Conservation (phyloP, 176 grass and related monocot genomes). For the Oryza nivara region DNA sequence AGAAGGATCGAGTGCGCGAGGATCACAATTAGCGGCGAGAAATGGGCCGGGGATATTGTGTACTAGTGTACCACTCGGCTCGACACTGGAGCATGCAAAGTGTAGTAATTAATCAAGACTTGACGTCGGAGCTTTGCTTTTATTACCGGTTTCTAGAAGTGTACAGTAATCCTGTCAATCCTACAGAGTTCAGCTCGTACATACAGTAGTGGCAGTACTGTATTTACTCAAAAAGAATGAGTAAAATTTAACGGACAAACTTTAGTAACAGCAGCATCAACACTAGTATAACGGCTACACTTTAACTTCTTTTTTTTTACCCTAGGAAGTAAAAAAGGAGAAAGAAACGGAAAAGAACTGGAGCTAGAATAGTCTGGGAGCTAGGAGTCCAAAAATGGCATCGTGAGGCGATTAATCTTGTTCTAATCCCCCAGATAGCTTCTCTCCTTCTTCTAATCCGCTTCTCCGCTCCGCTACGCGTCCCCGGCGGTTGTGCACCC, state of each 20-base stretch:
- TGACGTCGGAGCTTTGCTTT: constrained; percentile 28
- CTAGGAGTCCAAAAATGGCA: constrained; percentile 15
- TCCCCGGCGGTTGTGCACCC: constrained; percentile 8
- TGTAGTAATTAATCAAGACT: constrained; percentile 21
- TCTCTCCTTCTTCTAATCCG: constrained; percentile 57
- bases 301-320: constrained; percentile 7
- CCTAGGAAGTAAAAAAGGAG: constrained; percentile 23
- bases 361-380: constrained; percentile 33
- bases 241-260: constrained; percentile 45
- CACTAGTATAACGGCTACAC: constrained; percentile 31
- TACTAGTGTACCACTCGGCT: background rate
- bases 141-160: constrained; percentile 51
- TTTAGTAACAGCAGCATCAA: constrained; percentile 30
- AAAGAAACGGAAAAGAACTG: constrained; percentile 46
- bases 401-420: constrained; percentile 21
- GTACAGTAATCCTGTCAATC: constrained; percentile 15
- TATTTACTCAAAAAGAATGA: constrained; percentile 56
- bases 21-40: constrained; percentile 72
- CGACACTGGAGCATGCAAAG: constrained; percentile 2
- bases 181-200: constrained; percentile 3
- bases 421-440: constrained; percentile 34
- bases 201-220: background rate
- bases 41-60: constrained; percentile 37
- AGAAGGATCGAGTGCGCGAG: constrained; percentile 21
- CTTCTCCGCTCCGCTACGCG: constrained; percentile 29